Base-by-base conservation (phyloP, 441 rosid genomes). In the Daphne laureola region DNA sequence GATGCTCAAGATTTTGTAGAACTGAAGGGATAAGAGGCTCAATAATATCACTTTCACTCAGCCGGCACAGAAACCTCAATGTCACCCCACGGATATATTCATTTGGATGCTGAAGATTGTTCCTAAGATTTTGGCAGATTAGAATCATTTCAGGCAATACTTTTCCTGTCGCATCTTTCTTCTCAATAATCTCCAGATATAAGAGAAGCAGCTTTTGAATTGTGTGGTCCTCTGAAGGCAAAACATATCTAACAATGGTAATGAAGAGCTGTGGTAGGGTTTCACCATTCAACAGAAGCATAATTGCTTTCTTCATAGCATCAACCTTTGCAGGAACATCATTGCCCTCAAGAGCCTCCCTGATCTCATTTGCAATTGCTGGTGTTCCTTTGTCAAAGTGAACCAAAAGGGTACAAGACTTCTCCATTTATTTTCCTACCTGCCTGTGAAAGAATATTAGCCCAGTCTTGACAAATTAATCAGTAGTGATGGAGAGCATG, bases 71-170 rank as follows among this genome's bases (percentile, higher is more conserved):
- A 65, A 87, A 87, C 65, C 96, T 68, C 66, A 85, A 66, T 13
- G 90, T 87, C 49, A 85, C 84, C 26, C 96, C 96, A 50, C 90
- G 88, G 36, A 87, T 82, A 63, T 87, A 85, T 70, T 85, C 96
- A 61, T 87, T 87, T 0, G 94, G 89, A 56, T 82, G 90, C 75
- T 85, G 94, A 68, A 87, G 96, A 72, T 87, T 78, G 78, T 87
- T 87, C 70, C 86, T 71, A 63, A 86, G 68, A 59, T 82, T 80
- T 66, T 87, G 92, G 77, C 90, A 84, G 23, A 84, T 84, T 72
- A 87, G 64, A 43, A 84, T 84, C 95, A 87, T 87, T 72, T 87
- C 92, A 38, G 92, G 85, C 17, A 87, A 53, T 46, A 81, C 79
- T 56, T 66, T 71, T 14, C 95, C 92, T 54, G 68, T 76, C 25